These are phyloP conservation scores for Pachysandra terminalis DNA, from an alignment of 164 flowering plant species.

Conservation along the genomic window DNA sequence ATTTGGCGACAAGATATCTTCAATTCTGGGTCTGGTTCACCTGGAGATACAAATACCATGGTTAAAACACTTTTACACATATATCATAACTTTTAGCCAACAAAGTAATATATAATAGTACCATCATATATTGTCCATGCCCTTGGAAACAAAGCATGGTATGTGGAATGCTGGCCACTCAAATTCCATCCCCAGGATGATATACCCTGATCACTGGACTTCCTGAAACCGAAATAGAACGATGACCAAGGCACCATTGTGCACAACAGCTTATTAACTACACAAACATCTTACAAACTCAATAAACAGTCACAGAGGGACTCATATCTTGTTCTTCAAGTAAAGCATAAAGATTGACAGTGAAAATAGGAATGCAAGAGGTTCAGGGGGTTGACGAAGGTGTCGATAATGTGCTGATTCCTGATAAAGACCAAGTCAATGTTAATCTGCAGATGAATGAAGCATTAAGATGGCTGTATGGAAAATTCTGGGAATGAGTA, in stretches of 20 bases:
- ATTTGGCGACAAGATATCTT: constrained; percentile 98
- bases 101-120: constrained; percentile 15
- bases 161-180: constrained; percentile 94
- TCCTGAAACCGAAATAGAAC: constrained; percentile 39
- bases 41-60: constrained; percentile 30
- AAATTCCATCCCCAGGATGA: constrained; percentile 99
- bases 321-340: too few relatives aligned
- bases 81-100: neutral
- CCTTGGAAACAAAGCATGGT: constrained; percentile 97
- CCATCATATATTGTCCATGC: constrained; percentile 99
- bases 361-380: too few relatives aligned
- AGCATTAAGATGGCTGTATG: too few relatives aligned
- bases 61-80: neutral
- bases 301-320: too few relatives aligned
- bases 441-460: too few relatives aligned
- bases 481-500: too few relatives aligned
- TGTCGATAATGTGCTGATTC: too few relatives aligned
- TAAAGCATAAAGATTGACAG: too few relatives aligned
- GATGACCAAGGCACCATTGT: neutral
- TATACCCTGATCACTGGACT: constrained; percentile 70
- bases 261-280: neutral
- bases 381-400: too few relatives aligned
- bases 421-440: too few relatives aligned
- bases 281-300: neutral
- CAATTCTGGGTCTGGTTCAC: constrained; percentile 99